Evolutionary conservation across 129 eudicot species (phyloP).

Genomic region (Chrysanthemum seticuspe): DNA sequence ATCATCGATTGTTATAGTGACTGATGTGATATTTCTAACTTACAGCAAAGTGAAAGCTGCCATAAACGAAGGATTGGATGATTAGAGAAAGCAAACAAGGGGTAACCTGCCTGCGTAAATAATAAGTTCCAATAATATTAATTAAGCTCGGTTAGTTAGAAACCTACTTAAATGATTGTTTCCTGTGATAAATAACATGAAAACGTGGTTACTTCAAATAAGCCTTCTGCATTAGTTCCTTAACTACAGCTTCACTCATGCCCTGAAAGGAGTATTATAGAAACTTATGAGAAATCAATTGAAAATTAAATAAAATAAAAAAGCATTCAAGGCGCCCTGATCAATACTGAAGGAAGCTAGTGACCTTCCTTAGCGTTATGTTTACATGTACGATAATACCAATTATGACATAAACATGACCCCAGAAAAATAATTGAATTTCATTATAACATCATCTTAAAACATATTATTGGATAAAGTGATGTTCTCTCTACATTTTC

Average conservation of each 20-base stretch:
- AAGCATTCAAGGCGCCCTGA: neutral
- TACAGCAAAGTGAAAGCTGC: slow-evolving; percentile 68
- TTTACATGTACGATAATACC: neutral
- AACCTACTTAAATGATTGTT: neutral
- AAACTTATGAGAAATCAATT: neutral
- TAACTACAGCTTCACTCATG: slow-evolving; percentile 78
- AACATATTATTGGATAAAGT: too few relatives aligned
- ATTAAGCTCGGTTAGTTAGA: too few relatives aligned
- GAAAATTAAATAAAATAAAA: neutral
- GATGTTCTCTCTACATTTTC: too few relatives aligned
- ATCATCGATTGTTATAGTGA: slow-evolving; percentile 4
- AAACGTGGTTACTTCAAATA: slow-evolving; percentile 67
- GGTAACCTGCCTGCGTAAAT: slow-evolving; percentile 64
- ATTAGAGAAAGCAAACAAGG: slow-evolving; percentile 73
- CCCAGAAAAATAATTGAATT: too few relatives aligned
- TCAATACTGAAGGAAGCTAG: neutral
- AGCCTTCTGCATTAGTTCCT: slow-evolving; percentile 47
- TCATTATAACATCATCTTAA: too few relatives aligned
- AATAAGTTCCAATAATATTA: neutral
- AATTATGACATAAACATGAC: too few relatives aligned
- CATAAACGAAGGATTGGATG: slow-evolving; percentile 65
- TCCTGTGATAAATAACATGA: slow-evolving; percentile 3
- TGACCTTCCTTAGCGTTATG: slow-evolving; percentile 10
- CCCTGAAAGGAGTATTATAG: slow-evolving; percentile 44
- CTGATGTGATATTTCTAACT: slow-evolving; percentile 23